Percentiles rank a stretch among this genome's conserved stretches.
Evolutionary conservation across 148 eudicot genomes (phyloP).

Genomic region (Rhododendron ferrugineum): DNA sequence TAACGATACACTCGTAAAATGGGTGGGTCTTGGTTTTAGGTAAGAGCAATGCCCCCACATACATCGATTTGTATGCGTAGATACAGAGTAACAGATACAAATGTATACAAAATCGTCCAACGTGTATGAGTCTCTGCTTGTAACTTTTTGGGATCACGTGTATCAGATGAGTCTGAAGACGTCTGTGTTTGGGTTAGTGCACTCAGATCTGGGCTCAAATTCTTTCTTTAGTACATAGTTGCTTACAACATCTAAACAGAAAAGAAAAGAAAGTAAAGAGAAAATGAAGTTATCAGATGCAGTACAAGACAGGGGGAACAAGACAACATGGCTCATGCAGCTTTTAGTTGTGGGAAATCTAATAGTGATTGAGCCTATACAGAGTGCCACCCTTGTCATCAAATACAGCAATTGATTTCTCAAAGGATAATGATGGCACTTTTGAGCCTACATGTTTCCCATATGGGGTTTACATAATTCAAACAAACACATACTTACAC

Average conservation of each 20-base stretch:
- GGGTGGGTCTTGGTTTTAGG: not conserved
- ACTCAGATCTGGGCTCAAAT: not conserved
- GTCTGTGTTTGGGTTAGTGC: not conserved
- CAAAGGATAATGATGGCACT: not conserved
- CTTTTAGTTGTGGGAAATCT: constrained; percentile 15
- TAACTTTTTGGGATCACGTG: not conserved
- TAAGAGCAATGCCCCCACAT: not conserved
- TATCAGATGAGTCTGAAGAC: not conserved
- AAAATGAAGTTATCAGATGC: not conserved
- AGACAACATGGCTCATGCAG: constrained; percentile 8
- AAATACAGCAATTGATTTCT: not conserved
- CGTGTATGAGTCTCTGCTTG: not conserved
- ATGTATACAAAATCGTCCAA: not conserved
- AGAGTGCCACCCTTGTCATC: not conserved
- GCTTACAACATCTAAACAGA: not conserved
- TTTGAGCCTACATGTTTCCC: constrained; percentile 2
- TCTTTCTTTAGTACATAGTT: no score
- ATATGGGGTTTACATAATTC: not conserved
- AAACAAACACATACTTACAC: not conserved
- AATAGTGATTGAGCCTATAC: not conserved
- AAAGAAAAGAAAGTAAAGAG: not conserved
- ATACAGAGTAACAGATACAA: not conserved
- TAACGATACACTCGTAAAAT: not conserved
- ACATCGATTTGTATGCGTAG: not conserved
- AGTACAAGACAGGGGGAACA: not conserved